Evolutionary conservation across 2,329 filamentous ascomycete genomes (phyloP).

Genomic region (Aspergillus melleus): DNA sequence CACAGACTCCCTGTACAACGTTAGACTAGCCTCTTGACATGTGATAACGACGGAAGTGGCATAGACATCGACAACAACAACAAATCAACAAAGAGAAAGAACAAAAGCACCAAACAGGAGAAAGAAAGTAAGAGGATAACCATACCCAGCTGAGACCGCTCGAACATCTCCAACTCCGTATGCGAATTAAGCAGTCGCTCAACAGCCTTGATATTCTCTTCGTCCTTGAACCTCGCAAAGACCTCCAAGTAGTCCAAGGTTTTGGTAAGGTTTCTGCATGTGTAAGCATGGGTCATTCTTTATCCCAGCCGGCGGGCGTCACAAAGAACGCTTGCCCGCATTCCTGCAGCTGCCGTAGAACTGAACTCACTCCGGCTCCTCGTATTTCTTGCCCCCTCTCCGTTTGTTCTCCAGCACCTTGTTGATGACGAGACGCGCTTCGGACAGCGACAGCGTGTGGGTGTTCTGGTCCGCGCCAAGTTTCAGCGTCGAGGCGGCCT

Average conservation of each 20-base stretch:
- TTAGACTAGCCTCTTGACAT: constrained; percentile 8
- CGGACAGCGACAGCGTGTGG: constrained; percentile 86
- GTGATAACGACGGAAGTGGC: background rate
- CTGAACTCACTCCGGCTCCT: constrained; percentile 75
- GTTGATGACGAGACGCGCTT: constrained; percentile 88
- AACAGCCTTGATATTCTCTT: constrained; percentile 92
- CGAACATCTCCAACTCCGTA: constrained; percentile 79
- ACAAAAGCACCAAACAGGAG: background rate
- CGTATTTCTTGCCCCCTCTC: constrained; percentile 76
- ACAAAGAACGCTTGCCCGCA: background rate
- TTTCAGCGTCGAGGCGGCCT: constrained; percentile 76
- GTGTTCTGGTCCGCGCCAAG: constrained; percentile 93
- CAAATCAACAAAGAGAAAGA: background rate
- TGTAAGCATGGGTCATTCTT: constrained; percentile 1
- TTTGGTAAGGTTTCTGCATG: constrained; percentile 68
- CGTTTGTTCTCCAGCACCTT: constrained; percentile 80
- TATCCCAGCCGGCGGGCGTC: background rate
- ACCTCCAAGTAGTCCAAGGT: constrained; percentile 91
- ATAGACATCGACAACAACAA: background rate
- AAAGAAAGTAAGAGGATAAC: constrained; percentile 14
- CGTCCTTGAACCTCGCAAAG: constrained; percentile 93
- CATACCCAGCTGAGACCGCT: constrained; percentile 86
- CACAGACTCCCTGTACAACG: constrained; percentile 72
- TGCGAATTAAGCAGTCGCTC: constrained; percentile 80
- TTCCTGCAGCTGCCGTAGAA: constrained; percentile 15